Evolutionary conservation across 441 rosid species (phyloP).

Genomic region (Omphalea diandra): DNA sequence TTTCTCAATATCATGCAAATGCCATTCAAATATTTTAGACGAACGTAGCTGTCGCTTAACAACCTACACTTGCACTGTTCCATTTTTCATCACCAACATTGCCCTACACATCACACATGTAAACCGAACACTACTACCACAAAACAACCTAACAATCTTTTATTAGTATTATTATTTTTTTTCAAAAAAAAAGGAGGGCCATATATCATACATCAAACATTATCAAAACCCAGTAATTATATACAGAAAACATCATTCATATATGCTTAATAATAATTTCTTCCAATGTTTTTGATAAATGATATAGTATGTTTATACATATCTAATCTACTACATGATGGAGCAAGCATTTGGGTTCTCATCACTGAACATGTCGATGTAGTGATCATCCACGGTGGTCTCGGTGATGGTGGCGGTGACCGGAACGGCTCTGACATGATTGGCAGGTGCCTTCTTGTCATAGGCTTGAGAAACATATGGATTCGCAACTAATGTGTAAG

Average conservation of each 20-base stretch:
- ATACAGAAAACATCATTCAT: not conserved
- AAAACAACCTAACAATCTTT: not conserved
- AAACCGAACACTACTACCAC: not conserved
- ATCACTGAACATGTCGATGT: conserved; percentile 69
- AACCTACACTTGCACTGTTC: too few relatives aligned
- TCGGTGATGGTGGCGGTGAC: conserved; percentile 47
- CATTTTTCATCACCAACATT: conserved; percentile 3
- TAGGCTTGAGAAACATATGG: conserved; percentile 84
- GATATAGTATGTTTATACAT: too few relatives aligned
- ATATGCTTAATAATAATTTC: too few relatives aligned
- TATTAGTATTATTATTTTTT: too few relatives aligned
- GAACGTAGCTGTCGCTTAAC: conserved; percentile 6
- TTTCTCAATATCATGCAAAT: not conserved
- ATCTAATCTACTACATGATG: conserved; percentile 65
- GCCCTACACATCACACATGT: not conserved
- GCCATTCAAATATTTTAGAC: not conserved
- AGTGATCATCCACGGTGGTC: conserved; percentile 57
- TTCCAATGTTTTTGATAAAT: too few relatives aligned
- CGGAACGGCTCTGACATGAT: conserved; percentile 61
- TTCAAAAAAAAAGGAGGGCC: not conserved
- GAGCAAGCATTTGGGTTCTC: conserved; percentile 81
- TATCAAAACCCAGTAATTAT: not conserved
- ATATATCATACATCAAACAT: not conserved
- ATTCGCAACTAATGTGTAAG: conserved; percentile 57
- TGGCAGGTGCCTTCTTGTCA: conserved; percentile 88